Conservation (phyloP, 352 stramenopile genomes). For the Phytophthora multivora region DNA sequence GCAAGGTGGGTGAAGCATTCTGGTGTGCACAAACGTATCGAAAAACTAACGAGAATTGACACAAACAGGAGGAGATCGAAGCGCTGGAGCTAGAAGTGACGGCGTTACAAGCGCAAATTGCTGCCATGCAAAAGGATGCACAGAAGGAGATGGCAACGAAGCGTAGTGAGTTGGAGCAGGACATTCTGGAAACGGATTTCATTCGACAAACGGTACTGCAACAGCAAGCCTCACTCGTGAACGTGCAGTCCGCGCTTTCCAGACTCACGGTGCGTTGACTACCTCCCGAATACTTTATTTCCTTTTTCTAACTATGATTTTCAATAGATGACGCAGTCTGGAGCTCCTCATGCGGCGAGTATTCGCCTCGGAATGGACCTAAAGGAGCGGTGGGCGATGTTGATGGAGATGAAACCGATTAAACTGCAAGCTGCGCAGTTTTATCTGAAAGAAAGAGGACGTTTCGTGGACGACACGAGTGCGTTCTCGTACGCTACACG, state of each 20-base stretch:
- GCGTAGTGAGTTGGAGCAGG: constrained; percentile 10
- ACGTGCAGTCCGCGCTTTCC: constrained; percentile 41
- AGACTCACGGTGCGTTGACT: constrained; percentile 21
- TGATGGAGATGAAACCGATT: constrained; percentile 26
- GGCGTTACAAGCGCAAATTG: constrained; percentile 16
- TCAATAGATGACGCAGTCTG: constrained; percentile 24
- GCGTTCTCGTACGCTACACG: constrained; percentile 25
- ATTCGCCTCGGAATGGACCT: constrained; percentile 29
- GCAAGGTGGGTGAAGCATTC: no score
- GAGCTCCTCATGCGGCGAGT: constrained; percentile 23
- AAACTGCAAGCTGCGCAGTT: constrained; percentile 23
- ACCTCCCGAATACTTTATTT: neutral
- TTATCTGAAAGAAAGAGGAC: constrained; percentile 29
- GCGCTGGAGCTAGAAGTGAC: constrained; percentile 19
- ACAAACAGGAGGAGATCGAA: constrained; percentile 26
- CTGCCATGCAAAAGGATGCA: constrained; percentile 9
- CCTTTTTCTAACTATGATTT: neutral
- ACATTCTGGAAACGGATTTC: constrained; percentile 21
- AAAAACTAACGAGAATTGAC: constrained; percentile 1
- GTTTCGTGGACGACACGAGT: constrained; percentile 23
- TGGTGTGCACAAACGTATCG: neutral
- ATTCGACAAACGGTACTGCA: constrained; percentile 31
- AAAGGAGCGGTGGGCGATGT: constrained; percentile 22
- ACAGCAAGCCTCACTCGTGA: constrained; percentile 37
- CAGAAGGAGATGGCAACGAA: neutral